Percentiles rank a stretch among this genome's conserved stretches.
Conservation (phyloP, 2,329 filamentous ascomycete species). For the Rhytidhysteron rufulum region DNA sequence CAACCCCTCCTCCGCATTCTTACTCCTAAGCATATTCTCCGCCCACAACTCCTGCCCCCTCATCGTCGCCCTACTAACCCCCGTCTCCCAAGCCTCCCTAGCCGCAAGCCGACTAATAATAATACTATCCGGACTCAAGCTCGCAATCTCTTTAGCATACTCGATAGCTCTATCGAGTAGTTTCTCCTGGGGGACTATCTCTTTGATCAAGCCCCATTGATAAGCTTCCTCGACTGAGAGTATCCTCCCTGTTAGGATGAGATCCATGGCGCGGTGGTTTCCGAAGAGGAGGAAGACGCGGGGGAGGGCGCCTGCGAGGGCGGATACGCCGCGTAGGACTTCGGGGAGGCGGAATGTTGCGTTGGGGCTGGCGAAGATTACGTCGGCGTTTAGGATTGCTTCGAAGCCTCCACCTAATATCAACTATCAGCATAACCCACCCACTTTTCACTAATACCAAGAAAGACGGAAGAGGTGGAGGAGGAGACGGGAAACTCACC, state of each 20-base stretch:
- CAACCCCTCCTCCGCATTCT: slow-evolving; percentile 15
- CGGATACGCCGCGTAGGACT: slow-evolving; percentile 47
- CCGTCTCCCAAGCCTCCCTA: slow-evolving; percentile 19
- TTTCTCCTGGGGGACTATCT: slow-evolving; percentile 21
- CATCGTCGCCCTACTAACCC: slow-evolving; percentile 33
- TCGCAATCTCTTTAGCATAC: slow-evolving; percentile 17
- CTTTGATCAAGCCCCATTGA: slow-evolving; percentile 32
- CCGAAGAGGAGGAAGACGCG: slow-evolving; percentile 42
- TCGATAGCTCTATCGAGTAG: slow-evolving; percentile 15
- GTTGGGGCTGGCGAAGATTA: slow-evolving; percentile 47
- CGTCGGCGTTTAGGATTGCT: slow-evolving; percentile 48
- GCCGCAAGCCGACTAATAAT: slow-evolving; percentile 14
- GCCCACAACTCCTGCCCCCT: slow-evolving; percentile 21
- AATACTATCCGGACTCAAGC: slow-evolving; percentile 17
- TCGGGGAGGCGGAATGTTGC: slow-evolving; percentile 50
- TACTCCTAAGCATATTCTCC: slow-evolving; percentile 28
- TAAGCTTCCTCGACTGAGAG: slow-evolving; percentile 38
- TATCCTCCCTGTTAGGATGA: slow-evolving; percentile 42
- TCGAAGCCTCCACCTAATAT: slow-evolving; percentile 54
- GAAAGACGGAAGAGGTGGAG: neutral
- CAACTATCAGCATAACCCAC: too few species aligned
- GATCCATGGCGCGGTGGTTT: slow-evolving; percentile 43
- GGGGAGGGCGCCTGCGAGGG: slow-evolving; percentile 47
- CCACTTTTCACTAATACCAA: slow-evolving; percentile 40
- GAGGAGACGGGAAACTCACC: slow-evolving; percentile 30